phyloP scores from a whole-genome alignment of 1,139 yeast genomes.

The Lipomyces yarrowii region DNA sequence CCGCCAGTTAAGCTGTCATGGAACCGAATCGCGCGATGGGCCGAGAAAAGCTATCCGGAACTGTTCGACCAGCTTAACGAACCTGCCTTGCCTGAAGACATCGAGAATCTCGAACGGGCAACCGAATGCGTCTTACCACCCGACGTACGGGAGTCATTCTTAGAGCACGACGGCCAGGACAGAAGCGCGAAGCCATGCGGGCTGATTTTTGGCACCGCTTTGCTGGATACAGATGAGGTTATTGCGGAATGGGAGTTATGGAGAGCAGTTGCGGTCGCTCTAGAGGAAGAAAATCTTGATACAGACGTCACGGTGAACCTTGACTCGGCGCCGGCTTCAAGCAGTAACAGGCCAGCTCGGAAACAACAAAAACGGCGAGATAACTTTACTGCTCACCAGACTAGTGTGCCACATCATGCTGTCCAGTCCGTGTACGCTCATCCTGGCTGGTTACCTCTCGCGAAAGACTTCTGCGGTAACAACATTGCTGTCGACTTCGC shows the following conservation, averaged over 20 bases:
- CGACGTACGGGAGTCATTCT: conserved; percentile 74
- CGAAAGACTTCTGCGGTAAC: conserved; percentile 87
- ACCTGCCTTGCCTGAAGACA: conserved; percentile 74
- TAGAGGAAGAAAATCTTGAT: conserved; percentile 34
- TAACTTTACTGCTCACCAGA: conserved; percentile 50
- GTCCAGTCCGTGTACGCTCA: conserved; percentile 78
- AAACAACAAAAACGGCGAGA: conserved; percentile 1
- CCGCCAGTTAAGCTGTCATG: conserved; percentile 73
- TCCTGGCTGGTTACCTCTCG: conserved; percentile 86
- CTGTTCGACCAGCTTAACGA: conserved; percentile 68
- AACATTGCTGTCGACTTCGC: conserved; percentile 87
- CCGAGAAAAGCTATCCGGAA: conserved; percentile 79
- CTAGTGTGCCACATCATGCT: conserved; percentile 71
- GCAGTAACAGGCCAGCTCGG: background rate
- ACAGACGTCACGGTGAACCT: conserved; percentile 21
- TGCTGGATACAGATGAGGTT: conserved; percentile 70
- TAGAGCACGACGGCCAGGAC: conserved; percentile 81
- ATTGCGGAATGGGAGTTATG: conserved; percentile 72
- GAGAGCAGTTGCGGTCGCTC: conserved; percentile 61
- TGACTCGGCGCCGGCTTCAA: conserved; percentile 3
- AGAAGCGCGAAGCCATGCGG: conserved; percentile 77
- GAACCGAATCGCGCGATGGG: conserved; percentile 73
- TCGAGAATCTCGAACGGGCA: conserved; percentile 76
- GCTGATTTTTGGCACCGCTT: conserved; percentile 66
- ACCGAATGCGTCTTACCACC: conserved; percentile 66